A percentile compares a stretch with the other conserved stretches of the same genome.
Conservation (phyloP, 1,139 yeast genomes). For the Debaryomyces sp. region DNA sequence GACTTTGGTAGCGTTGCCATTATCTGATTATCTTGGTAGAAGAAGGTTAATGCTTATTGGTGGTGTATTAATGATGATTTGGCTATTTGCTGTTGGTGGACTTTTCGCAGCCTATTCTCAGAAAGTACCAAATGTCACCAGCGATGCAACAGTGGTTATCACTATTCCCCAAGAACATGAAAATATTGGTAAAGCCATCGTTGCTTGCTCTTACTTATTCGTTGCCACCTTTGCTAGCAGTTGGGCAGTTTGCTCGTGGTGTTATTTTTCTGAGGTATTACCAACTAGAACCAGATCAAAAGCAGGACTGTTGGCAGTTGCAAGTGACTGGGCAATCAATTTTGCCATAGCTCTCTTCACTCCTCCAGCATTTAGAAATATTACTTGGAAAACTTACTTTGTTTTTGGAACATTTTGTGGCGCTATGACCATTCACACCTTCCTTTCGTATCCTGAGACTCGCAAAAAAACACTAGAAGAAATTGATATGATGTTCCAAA, state of each 20-base stretch:
- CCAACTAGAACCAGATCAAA: slow-evolving; percentile 52
- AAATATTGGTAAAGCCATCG: slow-evolving; percentile 48
- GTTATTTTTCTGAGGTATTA: slow-evolving; percentile 54
- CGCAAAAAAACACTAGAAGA: slow-evolving; percentile 66
- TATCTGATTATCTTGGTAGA: slow-evolving; percentile 57
- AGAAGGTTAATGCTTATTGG: slow-evolving; percentile 49
- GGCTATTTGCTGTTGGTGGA: slow-evolving; percentile 48
- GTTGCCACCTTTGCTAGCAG: slow-evolving; percentile 51
- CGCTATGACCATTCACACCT: slow-evolving; percentile 60
- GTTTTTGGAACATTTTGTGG: slow-evolving; percentile 52
- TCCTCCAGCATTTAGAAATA: slow-evolving; percentile 47
- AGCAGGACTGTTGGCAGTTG: slow-evolving; percentile 49
- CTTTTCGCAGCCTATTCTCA: slow-evolving; percentile 45
- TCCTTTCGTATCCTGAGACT: slow-evolving; percentile 68
- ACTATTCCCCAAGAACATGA: slow-evolving; percentile 34
- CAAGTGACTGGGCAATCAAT: slow-evolving; percentile 51
- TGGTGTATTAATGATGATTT: slow-evolving; percentile 45
- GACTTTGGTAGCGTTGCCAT: slow-evolving; percentile 46
- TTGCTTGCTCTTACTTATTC: slow-evolving; percentile 55
- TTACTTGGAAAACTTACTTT: slow-evolving; percentile 50
- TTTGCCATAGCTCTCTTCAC: slow-evolving; percentile 49
- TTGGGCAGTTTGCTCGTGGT: slow-evolving; percentile 60
- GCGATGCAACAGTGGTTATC: slow-evolving; percentile 42
- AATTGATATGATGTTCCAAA: slow-evolving; percentile 60
- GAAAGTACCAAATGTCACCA: slow-evolving; percentile 31